phyloP scores from a whole-genome alignment of 345 rosid species.

The Eucalyptus polyanthemos region DNA sequence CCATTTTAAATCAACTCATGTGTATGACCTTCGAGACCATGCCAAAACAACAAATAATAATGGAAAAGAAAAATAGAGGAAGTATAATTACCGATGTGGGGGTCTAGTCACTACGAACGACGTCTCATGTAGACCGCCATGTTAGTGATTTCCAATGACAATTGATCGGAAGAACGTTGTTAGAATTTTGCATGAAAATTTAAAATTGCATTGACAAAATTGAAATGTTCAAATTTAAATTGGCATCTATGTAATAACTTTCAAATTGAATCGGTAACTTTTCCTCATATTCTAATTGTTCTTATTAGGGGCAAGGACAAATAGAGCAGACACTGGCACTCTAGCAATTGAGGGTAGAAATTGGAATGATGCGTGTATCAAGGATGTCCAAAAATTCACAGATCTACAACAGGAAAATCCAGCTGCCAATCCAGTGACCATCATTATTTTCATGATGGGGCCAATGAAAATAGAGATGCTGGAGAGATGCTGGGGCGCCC shows the following conservation, averaged over 20 bases:
- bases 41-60: no score
- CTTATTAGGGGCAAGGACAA: background rate
- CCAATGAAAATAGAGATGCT: background rate
- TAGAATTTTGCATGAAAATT: rapidly evolving
- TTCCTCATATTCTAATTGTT: no score
- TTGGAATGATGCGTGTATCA: background rate
- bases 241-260: rapidly evolving
- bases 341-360: background rate
- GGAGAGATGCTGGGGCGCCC: constrained; percentile 8
- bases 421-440: constrained; percentile 38
- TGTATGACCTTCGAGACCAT: background rate
- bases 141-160: rapidly evolving
- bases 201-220: rapidly evolving
- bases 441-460: background rate
- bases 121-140: rapidly evolving
- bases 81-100: background rate
- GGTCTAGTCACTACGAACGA: rapidly evolving
- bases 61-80: background rate
- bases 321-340: constrained; percentile 6
- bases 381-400: background rate
- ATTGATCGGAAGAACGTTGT: rapidly evolving
- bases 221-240: background rate
- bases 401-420: constrained; percentile 9
- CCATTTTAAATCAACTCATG: background rate
- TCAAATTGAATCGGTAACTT: background rate